phyloP scores from a whole-genome alignment of 148 eudicot genomes.

The Rhododendron ovatum region DNA sequence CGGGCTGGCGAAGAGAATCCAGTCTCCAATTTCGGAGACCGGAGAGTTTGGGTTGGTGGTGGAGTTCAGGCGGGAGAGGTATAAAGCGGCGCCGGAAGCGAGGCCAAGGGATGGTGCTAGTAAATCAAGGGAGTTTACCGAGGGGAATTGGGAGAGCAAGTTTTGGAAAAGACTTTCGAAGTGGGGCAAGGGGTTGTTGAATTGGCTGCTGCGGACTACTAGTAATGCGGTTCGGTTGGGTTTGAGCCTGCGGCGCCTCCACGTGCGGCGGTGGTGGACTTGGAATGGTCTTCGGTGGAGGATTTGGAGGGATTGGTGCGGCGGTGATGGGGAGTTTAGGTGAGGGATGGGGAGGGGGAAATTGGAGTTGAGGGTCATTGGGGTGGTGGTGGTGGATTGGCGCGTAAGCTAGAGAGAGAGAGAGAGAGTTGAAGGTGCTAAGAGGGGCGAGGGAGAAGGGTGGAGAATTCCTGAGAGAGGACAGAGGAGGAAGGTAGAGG shows the following conservation, averaged over 20 bases:
- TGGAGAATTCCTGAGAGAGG: background rate
- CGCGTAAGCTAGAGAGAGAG: background rate
- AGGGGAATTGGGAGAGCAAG: conserved; percentile 35
- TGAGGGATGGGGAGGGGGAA: background rate
- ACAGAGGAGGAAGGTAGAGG: background rate
- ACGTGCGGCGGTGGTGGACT: conserved; percentile 12
- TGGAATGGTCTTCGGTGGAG: background rate
- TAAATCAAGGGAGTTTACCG: conserved; percentile 22
- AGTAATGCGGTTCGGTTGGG: background rate
- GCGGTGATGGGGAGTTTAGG: background rate
- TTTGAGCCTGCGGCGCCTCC: conserved; percentile 28
- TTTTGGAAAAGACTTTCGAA: conserved; percentile 19
- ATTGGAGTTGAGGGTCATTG: conserved; percentile 3
- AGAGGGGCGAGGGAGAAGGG: background rate
- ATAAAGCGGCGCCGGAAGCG: conserved; percentile 47
- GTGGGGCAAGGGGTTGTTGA: background rate
- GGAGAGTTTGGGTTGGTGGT: background rate
- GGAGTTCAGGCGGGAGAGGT: conserved; percentile 16
- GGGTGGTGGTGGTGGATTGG: background rate
- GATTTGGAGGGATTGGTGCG: background rate
- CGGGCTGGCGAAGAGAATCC: conserved; percentile 72
- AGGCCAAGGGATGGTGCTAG: conserved; percentile 48
- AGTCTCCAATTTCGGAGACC: conserved; percentile 44
- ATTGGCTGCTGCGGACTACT: conserved; percentile 6
- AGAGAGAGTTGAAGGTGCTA: background rate